Conservation (phyloP, 2,329 filamentous ascomycete genomes). For the Colletotrichum destructivum region DNA sequence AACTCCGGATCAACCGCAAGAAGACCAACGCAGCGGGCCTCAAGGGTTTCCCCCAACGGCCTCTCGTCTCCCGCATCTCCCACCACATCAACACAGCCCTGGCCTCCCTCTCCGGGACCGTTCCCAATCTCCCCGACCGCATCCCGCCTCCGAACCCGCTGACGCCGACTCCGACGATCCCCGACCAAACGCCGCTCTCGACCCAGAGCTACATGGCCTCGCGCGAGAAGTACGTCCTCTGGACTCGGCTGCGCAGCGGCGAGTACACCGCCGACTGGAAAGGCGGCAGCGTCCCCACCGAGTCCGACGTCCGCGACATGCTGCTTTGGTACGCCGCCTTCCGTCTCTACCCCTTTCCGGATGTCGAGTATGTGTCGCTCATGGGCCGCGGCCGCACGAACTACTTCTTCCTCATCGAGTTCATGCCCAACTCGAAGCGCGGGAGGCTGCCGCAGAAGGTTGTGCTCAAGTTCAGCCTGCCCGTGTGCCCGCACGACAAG, state of each 20-base stretch:
- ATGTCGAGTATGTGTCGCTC: constrained; percentile 5
- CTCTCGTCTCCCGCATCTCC: not conserved
- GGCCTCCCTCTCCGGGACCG: not conserved
- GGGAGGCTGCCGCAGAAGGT: constrained; percentile 15
- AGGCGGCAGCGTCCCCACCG: not conserved
- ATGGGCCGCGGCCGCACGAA: constrained; percentile 10
- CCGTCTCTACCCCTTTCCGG: not conserved
- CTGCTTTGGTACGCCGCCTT: constrained; percentile 13
- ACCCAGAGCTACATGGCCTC: not conserved
- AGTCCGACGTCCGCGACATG: constrained; percentile 1
- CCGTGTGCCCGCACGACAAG: constrained; percentile 33
- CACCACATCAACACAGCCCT: not conserved
- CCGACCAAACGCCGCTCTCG: not conserved
- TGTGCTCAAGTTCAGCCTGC: constrained; percentile 32
- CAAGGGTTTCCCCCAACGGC: not conserved
- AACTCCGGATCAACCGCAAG: not conserved
- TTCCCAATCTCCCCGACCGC: constrained; percentile 11
- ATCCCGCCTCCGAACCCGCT: not conserved
- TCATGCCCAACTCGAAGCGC: not conserved
- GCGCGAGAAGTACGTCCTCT: constrained; percentile 7
- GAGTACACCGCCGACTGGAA: constrained; percentile 20
- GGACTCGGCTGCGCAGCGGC: not conserved
- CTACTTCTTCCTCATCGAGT: constrained; percentile 19
- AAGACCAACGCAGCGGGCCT: not conserved
- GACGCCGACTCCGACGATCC: not conserved